Base-by-base conservation (phyloP, 306 rosid genomes). In the Pyrus bretschneideri region DNA sequence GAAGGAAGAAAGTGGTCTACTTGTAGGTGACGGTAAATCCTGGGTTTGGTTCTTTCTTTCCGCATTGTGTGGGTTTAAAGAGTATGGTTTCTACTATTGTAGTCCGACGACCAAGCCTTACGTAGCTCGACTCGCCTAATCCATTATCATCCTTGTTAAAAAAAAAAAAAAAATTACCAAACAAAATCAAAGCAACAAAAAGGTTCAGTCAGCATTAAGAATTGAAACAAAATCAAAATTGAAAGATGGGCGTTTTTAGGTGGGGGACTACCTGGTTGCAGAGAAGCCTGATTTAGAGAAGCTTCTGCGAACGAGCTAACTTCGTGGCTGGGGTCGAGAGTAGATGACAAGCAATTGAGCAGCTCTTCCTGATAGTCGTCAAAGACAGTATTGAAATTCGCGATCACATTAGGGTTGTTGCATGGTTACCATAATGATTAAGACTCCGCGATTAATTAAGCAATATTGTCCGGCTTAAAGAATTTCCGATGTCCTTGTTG, bases 291-390 rank as follows among this genome's bases (percentile, higher is more conserved):
- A 80, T 88, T 83, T 65, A 95, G 92, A n/a, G 97, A 95, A 38
- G 97, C 84, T 85, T 95, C 97, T 9, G 99, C 97, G 62, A 83
- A 92, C 33, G 86, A 84, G 76, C 99, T 97, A 52, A 95, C 91
- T 52, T 95, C 97, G 14, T 83, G 97, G 87, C 84, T 95, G 21
- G 97, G 91, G 71, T 95, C 97, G 82, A 92, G 97, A 38, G 96
- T 88, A 60, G 99, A 93, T 17, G 99, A 89, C 87, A 95, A 77
- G 85, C 96, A 92, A 78, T 84, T 86, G 81, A 91, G 92, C 62
- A 95, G 89, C 99, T 97, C 92, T 44, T 91, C 93, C 81, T 92
- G 97, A 85, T 95, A 97, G 75, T 89, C 91, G 82, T 95, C 97
- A 49, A 84, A 81, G 13, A 73, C 84, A 14, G 42, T 18, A 42